Evolutionary conservation across 2,329 filamentous ascomycete species (phyloP), one percentile per base, ranked within the genome.

Genomic region (Aspergillaceae sp.): DNA sequence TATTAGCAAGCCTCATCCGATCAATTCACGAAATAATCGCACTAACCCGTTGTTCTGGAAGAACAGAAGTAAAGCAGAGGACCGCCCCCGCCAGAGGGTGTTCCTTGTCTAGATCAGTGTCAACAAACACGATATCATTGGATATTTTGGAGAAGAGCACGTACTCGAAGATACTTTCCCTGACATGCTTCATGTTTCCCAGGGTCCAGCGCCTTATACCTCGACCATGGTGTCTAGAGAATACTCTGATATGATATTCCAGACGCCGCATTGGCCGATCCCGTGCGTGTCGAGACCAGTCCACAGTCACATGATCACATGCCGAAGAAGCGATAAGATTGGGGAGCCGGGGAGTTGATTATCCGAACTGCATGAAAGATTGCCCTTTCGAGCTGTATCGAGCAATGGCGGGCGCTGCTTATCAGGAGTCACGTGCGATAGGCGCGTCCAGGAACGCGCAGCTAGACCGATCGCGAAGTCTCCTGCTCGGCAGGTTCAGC

Each of bases 31-130:
- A 19, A 19, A 19, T 19, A 32, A 35, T 37, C 52, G 19, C 50
- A 72, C 77, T 57, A 73, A 91, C 88, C 66, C 87, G 80, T 61
- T 84, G 76, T 60, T 94, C 87, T 47, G 85, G 80, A 45, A 83
- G 75, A 54, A 95, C 84, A 56, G 85, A 89, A 43, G 89, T 95
- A 70, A 87, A 94, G 75, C 89, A 95, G 56, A 95, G 75, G 50
- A 92, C 79, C 44, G 87, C 78, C 56, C 85, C 84, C 52, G 74
- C 73, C 55, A 90, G 78, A 44, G 86, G 84, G 52, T 74, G 73
- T 42, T 82, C 74, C 49, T 76, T 72, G 66, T 83, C 80, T 67
- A 44, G 19, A 44, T 29, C 38, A 27, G 45, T 44, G 41, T 62
- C 47, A 64, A 58, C 40, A 38, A 47, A 27, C 38, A n/a, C 34